phyloP scores from a whole-genome alignment of 768 basidiomycete genomes.

The Termitomyces sp. region DNA sequence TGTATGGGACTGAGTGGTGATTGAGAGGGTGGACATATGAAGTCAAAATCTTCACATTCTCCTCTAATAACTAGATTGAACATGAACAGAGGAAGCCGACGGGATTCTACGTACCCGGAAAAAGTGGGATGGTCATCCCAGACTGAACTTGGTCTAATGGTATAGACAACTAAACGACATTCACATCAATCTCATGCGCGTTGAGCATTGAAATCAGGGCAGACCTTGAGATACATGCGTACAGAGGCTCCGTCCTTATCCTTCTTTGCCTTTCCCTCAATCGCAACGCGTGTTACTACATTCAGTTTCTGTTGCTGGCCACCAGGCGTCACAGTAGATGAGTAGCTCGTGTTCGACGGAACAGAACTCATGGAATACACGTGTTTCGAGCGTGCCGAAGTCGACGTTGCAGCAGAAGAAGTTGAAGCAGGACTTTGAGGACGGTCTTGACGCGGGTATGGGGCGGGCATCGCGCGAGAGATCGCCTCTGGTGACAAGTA shows the following conservation, averaged over 20 bases:
- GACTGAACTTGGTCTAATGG: conserved; percentile 62
- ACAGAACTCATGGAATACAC: conserved; percentile 15
- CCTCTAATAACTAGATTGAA: conserved; percentile 42
- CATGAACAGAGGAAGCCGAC: neutral
- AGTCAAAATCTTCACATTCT: conserved; percentile 68
- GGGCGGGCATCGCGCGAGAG: conserved; percentile 7
- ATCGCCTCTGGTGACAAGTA: neutral
- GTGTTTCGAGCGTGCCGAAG: conserved; percentile 11
- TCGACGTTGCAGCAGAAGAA: conserved; percentile 1
- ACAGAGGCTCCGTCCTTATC: conserved; percentile 62
- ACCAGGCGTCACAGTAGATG: conserved; percentile 41
- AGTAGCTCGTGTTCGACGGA: conserved; percentile 29
- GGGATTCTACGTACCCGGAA: conserved; percentile 48
- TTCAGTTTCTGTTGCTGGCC: conserved; percentile 48
- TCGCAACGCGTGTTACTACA: conserved; percentile 66
- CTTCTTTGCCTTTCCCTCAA: conserved; percentile 69
- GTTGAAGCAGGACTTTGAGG: conserved; percentile 9
- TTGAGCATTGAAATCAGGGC: neutral
- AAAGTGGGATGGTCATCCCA: conserved; percentile 66
- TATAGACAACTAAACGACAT: conserved; percentile 46
- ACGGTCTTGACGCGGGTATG: conserved; percentile 11
- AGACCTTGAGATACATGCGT: conserved; percentile 74
- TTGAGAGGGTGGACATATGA: conserved; percentile 78
- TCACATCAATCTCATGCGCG: neutral
- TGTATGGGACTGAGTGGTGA: conserved; percentile 64